These are phyloP conservation scores for Cercospora zeina DNA, from an alignment of 2,329 filamentous ascomycete species.

Conservation along the genomic window DNA sequence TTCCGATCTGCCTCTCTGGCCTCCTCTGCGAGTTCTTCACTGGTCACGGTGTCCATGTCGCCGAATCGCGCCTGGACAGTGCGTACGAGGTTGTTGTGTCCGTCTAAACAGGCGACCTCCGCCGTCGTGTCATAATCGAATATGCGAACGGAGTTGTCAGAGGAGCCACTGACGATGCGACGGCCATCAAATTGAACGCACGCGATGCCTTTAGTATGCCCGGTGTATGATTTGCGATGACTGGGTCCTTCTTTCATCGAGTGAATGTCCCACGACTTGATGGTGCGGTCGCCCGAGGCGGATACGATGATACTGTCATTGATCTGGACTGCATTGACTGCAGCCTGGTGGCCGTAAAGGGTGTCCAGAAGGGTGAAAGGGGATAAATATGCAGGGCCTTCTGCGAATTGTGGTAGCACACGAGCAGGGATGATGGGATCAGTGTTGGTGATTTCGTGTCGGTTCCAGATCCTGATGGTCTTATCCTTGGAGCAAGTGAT, in stretches of 20 bases:
- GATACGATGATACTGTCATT: constrained; percentile 84
- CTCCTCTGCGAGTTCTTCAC: constrained; percentile 70
- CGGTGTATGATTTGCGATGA: constrained; percentile 63
- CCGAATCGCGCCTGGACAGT: constrained; percentile 95
- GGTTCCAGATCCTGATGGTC: constrained; percentile 94
- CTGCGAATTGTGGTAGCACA: constrained; percentile 44
- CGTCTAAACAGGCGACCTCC: constrained; percentile 82
- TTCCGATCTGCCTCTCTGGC: constrained; percentile 71
- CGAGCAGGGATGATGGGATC: constrained; percentile 42
- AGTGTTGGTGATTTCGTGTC: constrained; percentile 60
- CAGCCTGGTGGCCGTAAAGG: constrained; percentile 81
- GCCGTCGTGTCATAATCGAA: constrained; percentile 84
- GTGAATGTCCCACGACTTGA: constrained; percentile 93
- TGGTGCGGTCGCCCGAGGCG: constrained; percentile 86
- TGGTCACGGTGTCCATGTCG: constrained; percentile 73
- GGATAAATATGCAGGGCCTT: constrained; percentile 53
- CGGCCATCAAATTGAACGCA: constrained; percentile 96
- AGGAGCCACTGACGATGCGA: constrained; percentile 92
- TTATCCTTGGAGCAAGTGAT: constrained; percentile 98
- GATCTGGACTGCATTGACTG: constrained; percentile 95
- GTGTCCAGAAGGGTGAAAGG: constrained; percentile 76
- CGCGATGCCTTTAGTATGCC: constrained; percentile 92
- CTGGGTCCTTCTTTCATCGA: constrained; percentile 57
- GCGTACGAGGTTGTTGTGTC: constrained; percentile 81
- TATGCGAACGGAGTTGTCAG: constrained; percentile 92